These are phyloP conservation scores for Salix viminalis DNA, from an alignment of 345 rosid species.

Conservation along the genomic window DNA sequence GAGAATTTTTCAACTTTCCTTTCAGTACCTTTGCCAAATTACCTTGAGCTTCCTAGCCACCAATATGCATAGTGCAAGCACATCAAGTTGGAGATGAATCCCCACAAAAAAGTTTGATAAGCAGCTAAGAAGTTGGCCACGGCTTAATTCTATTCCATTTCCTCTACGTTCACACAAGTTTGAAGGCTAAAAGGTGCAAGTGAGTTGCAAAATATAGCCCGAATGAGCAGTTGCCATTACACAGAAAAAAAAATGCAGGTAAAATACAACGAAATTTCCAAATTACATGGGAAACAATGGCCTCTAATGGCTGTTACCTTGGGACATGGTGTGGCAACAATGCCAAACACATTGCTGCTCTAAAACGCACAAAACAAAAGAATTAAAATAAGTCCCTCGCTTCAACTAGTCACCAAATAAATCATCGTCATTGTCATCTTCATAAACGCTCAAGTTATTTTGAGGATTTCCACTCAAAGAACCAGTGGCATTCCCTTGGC, in stretches of 20 bases:
- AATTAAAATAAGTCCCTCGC: constrained; percentile 1
- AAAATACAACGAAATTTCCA: constrained; percentile 36
- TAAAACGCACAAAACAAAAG: not conserved
- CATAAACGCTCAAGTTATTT: constrained; percentile 17
- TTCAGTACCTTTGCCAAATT: not conserved
- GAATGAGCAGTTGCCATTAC: constrained; percentile 3
- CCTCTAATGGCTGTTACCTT: not conserved
- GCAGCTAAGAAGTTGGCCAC: not conserved
- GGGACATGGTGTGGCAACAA: not conserved
- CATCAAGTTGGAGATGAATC: not conserved
- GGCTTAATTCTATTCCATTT: not conserved
- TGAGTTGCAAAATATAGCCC: not conserved
- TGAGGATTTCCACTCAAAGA: constrained; percentile 23
- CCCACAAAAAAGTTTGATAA: not conserved
- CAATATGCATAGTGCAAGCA: not conserved
- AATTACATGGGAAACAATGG: constrained; percentile 23
- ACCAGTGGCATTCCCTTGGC: constrained; percentile 18
- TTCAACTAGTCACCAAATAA: constrained; percentile 75
- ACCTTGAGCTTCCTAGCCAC: not conserved
- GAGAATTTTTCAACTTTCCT: not conserved
- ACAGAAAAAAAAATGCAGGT: constrained; percentile 13
- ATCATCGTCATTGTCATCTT: constrained; percentile 65
- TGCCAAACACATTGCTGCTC: constrained; percentile 2
- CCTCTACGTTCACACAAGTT: not conserved
- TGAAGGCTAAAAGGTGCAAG: not conserved